These are phyloP conservation scores for Protea cynaroides DNA, from an alignment of 164 flowering plant genomes.

Conservation along the genomic window DNA sequence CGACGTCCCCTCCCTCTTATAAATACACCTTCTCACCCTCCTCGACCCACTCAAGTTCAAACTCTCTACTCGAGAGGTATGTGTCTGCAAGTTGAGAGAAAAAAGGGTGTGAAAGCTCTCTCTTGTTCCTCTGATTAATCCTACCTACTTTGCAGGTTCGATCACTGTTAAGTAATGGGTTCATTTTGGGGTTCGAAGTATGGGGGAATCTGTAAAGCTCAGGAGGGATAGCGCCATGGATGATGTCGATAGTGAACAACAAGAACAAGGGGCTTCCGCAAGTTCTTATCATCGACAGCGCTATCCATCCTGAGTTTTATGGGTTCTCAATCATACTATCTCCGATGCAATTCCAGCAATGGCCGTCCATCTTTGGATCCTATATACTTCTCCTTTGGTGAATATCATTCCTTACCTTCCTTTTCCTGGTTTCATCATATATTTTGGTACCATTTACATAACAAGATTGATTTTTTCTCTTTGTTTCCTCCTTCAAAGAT, in stretches of 20 bases:
- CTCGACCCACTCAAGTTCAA: neutral
- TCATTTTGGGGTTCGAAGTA: neutral
- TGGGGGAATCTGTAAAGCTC: constrained; percentile 55
- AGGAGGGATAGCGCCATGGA: constrained; percentile 71
- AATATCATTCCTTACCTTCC: neutral
- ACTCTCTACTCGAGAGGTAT: too few relatives aligned
- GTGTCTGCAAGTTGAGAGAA: too few relatives aligned
- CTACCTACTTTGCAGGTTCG: too few relatives aligned
- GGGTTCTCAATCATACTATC: constrained; percentile 10
- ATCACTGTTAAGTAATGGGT: neutral
- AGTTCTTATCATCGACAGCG: constrained; percentile 1
- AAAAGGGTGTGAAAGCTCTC: neutral
- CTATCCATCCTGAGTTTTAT: constrained; percentile 21
- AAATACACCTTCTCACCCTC: neutral
- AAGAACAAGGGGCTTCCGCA: too few relatives aligned
- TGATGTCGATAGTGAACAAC: neutral
- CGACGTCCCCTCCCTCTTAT: neutral
- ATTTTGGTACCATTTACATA: too few relatives aligned
- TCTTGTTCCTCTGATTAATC: neutral
- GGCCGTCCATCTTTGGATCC: neutral
- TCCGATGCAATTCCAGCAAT: neutral
- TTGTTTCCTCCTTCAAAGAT: neutral
- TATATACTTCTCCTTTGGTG: neutral
- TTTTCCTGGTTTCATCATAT: neutral
- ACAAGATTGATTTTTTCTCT: too few relatives aligned